These are phyloP conservation scores for Globisporangium uncinulatum DNA, from an alignment of 352 stramenopile species.

Conservation along the genomic window DNA sequence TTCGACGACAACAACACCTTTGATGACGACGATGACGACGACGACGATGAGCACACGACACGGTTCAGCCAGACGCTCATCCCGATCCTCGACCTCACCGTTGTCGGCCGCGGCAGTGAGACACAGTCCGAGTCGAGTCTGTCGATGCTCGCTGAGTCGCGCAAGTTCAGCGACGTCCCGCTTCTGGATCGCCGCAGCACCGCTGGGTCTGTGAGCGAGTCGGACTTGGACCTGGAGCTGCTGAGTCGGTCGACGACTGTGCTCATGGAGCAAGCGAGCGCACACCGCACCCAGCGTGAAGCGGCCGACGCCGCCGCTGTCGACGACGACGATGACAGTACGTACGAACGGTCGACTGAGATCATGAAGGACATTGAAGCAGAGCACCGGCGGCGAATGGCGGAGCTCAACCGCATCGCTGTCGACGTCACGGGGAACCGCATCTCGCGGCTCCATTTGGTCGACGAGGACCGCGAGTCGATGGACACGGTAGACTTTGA, in stretches of 20 bases:
- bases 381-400: conserved; percentile 58
- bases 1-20: too few species aligned
- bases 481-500: conserved; percentile 37
- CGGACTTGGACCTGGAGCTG: conserved; percentile 38
- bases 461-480: conserved; percentile 32
- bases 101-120: conserved; percentile 6
- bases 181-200: conserved; percentile 8
- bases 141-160: conserved; percentile 6
- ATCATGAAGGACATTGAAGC: conserved; percentile 40
- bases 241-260: conserved; percentile 32
- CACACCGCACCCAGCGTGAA: conserved; percentile 23
- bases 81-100: conserved; percentile 10
- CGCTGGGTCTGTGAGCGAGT: conserved; percentile 18
- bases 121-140: conserved; percentile 1
- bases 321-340: conserved; percentile 1
- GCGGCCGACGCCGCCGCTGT: conserved; percentile 16
- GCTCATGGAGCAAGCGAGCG: conserved; percentile 34
- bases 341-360: conserved; percentile 28
- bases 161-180: conserved; percentile 15
- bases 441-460: conserved; percentile 30
- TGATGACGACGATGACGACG: background rate
- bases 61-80: conserved; percentile 15
- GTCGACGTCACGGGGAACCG: conserved; percentile 37
- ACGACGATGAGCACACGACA: background rate
- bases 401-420: conserved; percentile 47